Base-by-base conservation (phyloP, 352 stramenopile genomes). In the Globisporangium carolinianum region DNA sequence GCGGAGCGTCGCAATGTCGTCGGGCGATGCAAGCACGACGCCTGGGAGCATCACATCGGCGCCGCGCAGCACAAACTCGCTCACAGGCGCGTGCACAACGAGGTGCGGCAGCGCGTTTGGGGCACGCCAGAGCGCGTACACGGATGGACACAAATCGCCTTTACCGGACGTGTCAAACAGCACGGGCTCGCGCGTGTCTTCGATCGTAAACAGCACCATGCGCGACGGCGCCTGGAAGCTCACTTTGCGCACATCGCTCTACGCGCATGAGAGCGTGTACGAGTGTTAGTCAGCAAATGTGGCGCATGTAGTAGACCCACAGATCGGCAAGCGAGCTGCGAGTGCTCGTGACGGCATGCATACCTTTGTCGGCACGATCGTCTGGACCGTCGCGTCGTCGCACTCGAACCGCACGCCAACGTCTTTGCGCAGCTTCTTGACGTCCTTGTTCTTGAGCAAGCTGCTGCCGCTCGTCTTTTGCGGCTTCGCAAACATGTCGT, bases 1-100 rank as follows among this genome's bases (percentile, higher is more conserved):
- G 39, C 65, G 68, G 9, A 95, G 71, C 35, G 66, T 51, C 48
- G 72, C 58, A 6, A 88, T 42, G 46, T 91, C 68, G 15, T 91
- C 77, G 9, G 52, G 37, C 2, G 67, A 79, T 45, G 73, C 52
- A 48, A 89, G 85, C 6, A 95, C 74, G 2, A 95, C 83, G 5
- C 85, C 85, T 0, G 85, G 85, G 42, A 92, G 67, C 85, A 95
- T 95, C 51, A 92, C 80, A 51, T 93, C 85, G 0, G 85, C 85
- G 7, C 85, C 85, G 39, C 83, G 75, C 32, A 95, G 61, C 42
- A 93, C 74, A 37, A 87, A 95, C 50, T 88, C 68, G 51, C 85
- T 95, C 66, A 91, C 85, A 4, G 82, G 81, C 10, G 81, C 80
- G 55, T 95, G 81, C 41, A 95, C 82, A 37, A 72, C 57, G 46